Percentiles rank a stretch among this genome's conserved stretches.
Conservation (phyloP, 371 early-diverging fungal species). For the Syncephalastrum monosporum region DNA sequence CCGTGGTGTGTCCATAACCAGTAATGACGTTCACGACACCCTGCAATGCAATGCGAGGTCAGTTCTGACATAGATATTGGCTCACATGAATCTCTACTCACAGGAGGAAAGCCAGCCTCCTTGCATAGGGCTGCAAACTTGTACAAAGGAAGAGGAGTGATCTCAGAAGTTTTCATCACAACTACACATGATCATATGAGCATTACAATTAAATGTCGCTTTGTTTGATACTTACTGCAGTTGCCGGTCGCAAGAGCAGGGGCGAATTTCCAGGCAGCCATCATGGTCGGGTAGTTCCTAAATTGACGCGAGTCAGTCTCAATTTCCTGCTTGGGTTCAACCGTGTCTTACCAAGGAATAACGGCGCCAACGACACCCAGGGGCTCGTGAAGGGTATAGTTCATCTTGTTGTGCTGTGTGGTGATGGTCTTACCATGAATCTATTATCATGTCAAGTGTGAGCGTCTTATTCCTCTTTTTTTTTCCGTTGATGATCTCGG, state of each 20-base stretch:
- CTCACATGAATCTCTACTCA: constrained; percentile 19
- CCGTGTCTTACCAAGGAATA: constrained; percentile 41
- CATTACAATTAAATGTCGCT: background rate
- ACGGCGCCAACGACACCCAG: constrained; percentile 82
- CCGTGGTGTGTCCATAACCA: constrained; percentile 44
- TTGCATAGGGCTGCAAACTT: constrained; percentile 45
- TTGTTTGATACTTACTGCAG: constrained; percentile 38
- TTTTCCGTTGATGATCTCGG: no score
- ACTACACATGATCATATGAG: constrained; percentile 16
- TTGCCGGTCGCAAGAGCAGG: constrained; percentile 80
- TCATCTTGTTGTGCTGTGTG: constrained; percentile 38
- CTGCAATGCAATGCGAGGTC: constrained; percentile 2
- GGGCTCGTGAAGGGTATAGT: constrained; percentile 77
- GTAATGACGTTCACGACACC: constrained; percentile 78
- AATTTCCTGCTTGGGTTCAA: background rate
- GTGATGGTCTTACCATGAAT: constrained; percentile 54
- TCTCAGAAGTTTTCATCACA: constrained; percentile 55
- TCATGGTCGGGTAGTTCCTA: constrained; percentile 75
- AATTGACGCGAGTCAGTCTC: background rate
- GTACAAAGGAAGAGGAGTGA: constrained; percentile 54
- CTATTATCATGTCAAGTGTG: constrained; percentile 46
- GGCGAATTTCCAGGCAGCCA: constrained; percentile 84
- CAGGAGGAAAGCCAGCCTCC: constrained; percentile 49
- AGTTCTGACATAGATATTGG: background rate
- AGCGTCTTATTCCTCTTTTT: background rate